Base-by-base conservation (phyloP, 2,329 filamentous ascomycete genomes). In the Aspergillus vadensis region DNA sequence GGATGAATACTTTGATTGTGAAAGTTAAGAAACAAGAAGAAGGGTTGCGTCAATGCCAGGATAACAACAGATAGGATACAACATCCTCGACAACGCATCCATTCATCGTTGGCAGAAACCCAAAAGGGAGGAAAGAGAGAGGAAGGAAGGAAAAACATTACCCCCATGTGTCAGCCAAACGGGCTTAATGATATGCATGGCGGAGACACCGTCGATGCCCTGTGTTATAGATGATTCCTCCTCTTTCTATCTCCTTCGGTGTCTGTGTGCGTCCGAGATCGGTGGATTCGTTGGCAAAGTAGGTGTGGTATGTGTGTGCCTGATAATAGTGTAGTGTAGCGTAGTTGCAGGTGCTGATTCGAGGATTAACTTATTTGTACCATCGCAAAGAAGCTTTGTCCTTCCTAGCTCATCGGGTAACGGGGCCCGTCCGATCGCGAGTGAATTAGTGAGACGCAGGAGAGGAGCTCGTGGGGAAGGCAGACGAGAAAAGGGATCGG, bases 141-240 rank as follows among this genome's bases (percentile, higher is more conserved):
- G 25, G 25, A 27, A 27, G 12, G 10, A 58, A 49, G 41, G 25
- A 27, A 56, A 56, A 27, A 25, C 52, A 32, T 39, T 81, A 91
- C 89, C 93, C 80, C 91, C 92, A 81, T 97, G 94, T 76, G 91
- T 94, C 72, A 98, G 88, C 93, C 94, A 98, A 75, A 91, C 88
- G 69, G 94, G 94, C 86, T 96, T 97, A 78, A 96, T 91, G 80
- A 97, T 86, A 82, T 88, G 89, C 91, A 94, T 93, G 67, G 68
- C 69, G 64, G 61, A 48, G 49, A 52, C 57, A 52, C 54, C 23
- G 48, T 57, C 41, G 23, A 56, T 60, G 51, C 32, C 25, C 25
- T 50, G 9, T 17, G 14, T 23, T 49, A 17, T 25, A 30, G 19
- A 23, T 44, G 5, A 5, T 57, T 49, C 39, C 44, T 49, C 36